Evolutionary conservation across 495 filamentous ascomycete species (phyloP), one percentile per base, ranked within the genome.

Genomic region (Hypoxylon crocopeplum): DNA sequence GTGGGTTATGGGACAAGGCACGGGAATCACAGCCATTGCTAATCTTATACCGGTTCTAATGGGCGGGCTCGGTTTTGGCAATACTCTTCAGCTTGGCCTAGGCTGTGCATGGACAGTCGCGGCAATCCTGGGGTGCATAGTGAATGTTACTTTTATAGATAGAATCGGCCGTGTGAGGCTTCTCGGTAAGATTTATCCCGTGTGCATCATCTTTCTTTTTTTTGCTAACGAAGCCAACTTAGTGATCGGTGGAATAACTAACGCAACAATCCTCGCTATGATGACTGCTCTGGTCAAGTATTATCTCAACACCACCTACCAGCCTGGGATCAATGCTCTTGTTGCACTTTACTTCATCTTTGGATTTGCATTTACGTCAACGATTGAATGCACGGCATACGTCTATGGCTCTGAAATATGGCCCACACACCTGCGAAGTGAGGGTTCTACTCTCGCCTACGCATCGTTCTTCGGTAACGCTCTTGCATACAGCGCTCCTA

Each of bases 321-420:
- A 48, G 11, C 44, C 37, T 2, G 38, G 45, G 2, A 57, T 44
- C 19, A 57, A 42, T 22, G 54, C 54, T 2, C 30, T 34, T 5
- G 45, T 46, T 10, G 42, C 42, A 7, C 42, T 46, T 19, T 46
- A 46, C 27, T 46, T 46, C 27, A 46, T 46, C 5, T 46, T 46
- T n/a, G 42, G 32, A 1, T 46, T 51, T 5, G 56, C 47, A 3
- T 59, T 45, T 3, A 51, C 47, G 3, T 45, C 39, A 2, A 59
- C 32, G n/a, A 51, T 59, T 13, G 56, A 59, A 22, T 51, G 56
- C 19, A 39, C 47, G 0, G 13, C 56, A 21, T 59, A 59, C 17
- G 56, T 38, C 17, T 59, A 59, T 11, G 56, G 56, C 24, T 59
- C 47, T 10, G 47, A 59, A 21, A 59, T 51, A 30, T 51, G 56